Percentiles rank a stretch among this genome's conserved stretches.
Conservation (phyloP, 75 land plant species). For the Isoetes taiwanensis region DNA sequence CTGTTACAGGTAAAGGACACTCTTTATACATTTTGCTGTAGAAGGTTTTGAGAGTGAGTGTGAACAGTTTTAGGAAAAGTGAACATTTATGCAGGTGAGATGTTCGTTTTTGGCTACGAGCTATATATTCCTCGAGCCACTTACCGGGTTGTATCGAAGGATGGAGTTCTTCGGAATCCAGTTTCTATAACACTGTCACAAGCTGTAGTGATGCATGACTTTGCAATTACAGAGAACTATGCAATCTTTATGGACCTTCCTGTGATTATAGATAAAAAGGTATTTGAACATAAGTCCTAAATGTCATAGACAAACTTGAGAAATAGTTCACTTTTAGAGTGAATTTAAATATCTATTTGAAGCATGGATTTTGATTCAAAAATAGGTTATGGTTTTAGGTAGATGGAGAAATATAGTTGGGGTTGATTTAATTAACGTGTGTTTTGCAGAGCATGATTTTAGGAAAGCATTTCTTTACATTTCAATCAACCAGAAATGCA, state of each 20-base stretch:
- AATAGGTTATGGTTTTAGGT: too few species aligned
- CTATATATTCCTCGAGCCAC: conserved; percentile 44
- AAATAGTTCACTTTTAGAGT: too few species aligned
- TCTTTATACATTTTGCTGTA: neutral
- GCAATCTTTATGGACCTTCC: conserved; percentile 97
- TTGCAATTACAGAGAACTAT: conserved; percentile 94
- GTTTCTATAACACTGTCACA: conserved; percentile 79
- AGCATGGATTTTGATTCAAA: too few species aligned
- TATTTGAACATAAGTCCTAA: conserved; percentile 8
- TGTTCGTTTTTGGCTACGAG: conserved; percentile 86
- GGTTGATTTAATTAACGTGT: too few species aligned
- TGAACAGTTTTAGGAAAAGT: too few species aligned
- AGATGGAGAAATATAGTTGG: too few species aligned
- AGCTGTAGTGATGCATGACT: conserved; percentile 94
- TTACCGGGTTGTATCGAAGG: conserved; percentile 77
- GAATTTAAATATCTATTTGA: too few species aligned
- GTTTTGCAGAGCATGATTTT: too few species aligned
- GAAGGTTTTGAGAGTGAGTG: too few species aligned
- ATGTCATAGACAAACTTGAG: too few species aligned
- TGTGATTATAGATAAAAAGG: conserved; percentile 62
- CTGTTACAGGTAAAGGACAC: conserved; percentile 54
- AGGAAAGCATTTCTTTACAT: conserved; percentile 39
- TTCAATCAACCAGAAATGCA: conserved; percentile 51
- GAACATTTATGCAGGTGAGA: conserved; percentile 71
- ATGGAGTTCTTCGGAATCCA: conserved; percentile 81